Evolutionary conservation across 768 basidiomycete species (phyloP).

Genomic region (Mrakia hoshinonis): DNA sequence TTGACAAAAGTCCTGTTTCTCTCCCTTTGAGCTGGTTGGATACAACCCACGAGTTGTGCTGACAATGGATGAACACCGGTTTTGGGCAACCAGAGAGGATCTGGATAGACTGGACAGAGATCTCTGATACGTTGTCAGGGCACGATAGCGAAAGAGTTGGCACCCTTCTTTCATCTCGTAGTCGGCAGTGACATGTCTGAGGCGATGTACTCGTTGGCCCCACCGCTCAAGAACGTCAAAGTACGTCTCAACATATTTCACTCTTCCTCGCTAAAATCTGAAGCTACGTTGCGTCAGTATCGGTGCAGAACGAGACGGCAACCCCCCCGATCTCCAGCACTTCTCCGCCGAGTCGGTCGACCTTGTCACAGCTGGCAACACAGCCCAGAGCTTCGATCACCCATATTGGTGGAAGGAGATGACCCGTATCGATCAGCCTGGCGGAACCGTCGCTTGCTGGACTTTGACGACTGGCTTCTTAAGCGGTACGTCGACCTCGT

Average conservation of each 20-base stretch:
- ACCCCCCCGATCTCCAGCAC: slow-evolving; percentile 4
- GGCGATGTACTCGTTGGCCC: slow-evolving; percentile 5
- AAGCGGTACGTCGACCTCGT: background rate
- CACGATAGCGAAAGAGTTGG: slow-evolving; percentile 4
- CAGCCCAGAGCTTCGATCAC: slow-evolving; percentile 23
- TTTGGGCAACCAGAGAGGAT: no score
- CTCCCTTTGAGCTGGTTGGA: no score
- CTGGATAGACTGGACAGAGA: no score
- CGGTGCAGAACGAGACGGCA: slow-evolving; percentile 13
- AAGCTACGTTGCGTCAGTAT: no score
- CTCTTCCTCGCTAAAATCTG: no score
- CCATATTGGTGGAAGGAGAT: slow-evolving; percentile 16
- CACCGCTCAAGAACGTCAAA: slow-evolving; percentile 12
- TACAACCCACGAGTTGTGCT: no score
- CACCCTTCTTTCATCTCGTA: background rate
- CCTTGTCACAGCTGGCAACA: slow-evolving; percentile 23
- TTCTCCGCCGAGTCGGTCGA: background rate
- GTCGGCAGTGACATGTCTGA: slow-evolving; percentile 10
- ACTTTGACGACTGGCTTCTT: slow-evolving; percentile 22
- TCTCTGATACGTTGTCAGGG: no score
- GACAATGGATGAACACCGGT: no score
- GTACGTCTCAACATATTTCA: background rate
- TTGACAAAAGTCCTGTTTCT: no score
- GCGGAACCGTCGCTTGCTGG: slow-evolving; percentile 8
- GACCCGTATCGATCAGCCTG: slow-evolving; percentile 15